Evolutionary conservation across 345 rosid genomes (phyloP).

Genomic region (Kandelia obovata): DNA sequence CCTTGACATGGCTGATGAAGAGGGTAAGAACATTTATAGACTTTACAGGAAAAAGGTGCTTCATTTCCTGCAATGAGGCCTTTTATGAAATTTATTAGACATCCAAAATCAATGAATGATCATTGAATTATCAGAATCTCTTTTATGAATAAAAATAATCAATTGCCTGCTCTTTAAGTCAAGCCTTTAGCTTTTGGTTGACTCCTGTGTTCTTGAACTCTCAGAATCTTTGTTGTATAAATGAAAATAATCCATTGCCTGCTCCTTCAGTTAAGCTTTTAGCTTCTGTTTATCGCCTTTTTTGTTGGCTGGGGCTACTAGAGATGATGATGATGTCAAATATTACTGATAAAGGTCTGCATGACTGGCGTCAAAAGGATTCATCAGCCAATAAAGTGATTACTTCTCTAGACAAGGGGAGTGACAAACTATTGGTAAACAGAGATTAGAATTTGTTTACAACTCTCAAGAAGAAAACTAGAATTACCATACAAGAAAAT

Average conservation of each 20-base stretch:
- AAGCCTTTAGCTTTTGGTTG: background rate
- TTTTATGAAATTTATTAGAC: background rate
- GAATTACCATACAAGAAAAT: no score
- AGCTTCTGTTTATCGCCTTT: background rate
- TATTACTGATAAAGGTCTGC: background rate
- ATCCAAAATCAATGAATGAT: background rate
- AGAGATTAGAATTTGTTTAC: no score
- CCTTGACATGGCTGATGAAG: slow-evolving; percentile 93
- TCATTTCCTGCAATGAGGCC: slow-evolving; percentile 5
- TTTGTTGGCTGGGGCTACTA: background rate
- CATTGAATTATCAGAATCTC: background rate
- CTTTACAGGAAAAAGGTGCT: background rate
- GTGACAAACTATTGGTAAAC: no score
- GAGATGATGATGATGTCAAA: background rate
- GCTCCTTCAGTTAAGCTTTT: background rate
- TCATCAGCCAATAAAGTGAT: background rate
- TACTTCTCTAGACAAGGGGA: no score
- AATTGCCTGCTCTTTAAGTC: background rate
- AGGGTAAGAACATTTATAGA: slow-evolving; percentile 40
- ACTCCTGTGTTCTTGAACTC: background rate
- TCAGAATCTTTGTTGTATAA: background rate
- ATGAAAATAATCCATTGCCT: background rate
- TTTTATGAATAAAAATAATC: background rate
- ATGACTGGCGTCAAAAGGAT: background rate
- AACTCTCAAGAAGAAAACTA: no score